These are phyloP conservation scores for Cercophora sp. DNA, from an alignment of 495 filamentous ascomycete genomes.

Conservation along the genomic window DNA sequence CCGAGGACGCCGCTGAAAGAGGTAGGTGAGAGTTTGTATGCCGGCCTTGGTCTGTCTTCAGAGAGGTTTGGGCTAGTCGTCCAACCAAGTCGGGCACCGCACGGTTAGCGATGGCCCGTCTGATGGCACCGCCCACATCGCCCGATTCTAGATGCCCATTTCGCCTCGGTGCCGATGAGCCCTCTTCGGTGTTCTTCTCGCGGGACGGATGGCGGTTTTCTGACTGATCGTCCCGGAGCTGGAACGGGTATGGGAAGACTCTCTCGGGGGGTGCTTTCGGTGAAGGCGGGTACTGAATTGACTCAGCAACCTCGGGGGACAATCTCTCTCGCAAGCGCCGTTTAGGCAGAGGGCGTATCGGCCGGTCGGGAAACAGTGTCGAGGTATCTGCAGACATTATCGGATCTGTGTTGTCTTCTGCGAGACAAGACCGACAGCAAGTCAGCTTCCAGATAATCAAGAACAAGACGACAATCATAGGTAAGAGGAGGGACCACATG, in stretches of 20 bases:
- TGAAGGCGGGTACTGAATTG: conserved; percentile 73
- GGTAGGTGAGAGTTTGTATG: conserved; percentile 43
- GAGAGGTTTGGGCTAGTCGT: conserved; percentile 33
- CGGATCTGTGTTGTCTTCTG: conserved; percentile 18
- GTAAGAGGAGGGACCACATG: conserved; percentile 1
- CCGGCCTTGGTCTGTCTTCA: conserved; percentile 31
- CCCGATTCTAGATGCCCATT: no score
- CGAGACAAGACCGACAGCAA: conserved; percentile 5
- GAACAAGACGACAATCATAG: background rate
- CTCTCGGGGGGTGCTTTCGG: conserved; percentile 63
- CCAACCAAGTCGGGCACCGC: conserved; percentile 28
- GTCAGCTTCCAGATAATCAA: conserved; percentile 19
- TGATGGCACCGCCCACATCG: no score
- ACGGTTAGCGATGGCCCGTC: no score
- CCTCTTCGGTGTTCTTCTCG: conserved; percentile 20
- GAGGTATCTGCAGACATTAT: conserved; percentile 71
- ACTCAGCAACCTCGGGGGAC: conserved; percentile 74
- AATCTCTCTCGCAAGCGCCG: conserved; percentile 79
- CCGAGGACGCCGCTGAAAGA: conserved; percentile 51
- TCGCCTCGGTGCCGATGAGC: no score
- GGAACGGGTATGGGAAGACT: conserved; percentile 71
- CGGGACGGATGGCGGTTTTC: conserved; percentile 19
- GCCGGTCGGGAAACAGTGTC: conserved; percentile 75
- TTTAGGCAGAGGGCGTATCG: conserved; percentile 90
- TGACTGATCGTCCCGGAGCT: conserved; percentile 35